Evolutionary conservation across 1,284 basidiomycete genomes (phyloP).

Genomic region (Phenoliferia sp.): DNA sequence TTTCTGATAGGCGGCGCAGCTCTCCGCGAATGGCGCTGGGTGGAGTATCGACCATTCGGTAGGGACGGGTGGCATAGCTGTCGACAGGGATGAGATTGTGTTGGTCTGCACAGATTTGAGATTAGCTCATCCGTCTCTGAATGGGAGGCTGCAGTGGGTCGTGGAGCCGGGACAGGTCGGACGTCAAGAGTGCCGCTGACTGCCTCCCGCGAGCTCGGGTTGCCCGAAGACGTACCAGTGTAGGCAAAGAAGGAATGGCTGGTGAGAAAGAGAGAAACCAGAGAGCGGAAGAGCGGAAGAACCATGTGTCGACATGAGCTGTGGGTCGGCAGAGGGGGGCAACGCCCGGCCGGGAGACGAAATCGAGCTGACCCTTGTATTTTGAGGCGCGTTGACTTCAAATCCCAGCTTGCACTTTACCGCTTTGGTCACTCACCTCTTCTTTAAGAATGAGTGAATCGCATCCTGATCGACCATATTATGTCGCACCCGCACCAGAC

Average conservation of each 20-base stretch:
- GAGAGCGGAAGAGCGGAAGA: conserved; percentile 30
- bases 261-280: too few relatives aligned
- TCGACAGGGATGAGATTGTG: neutral
- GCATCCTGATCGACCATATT: neutral
- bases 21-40: neutral
- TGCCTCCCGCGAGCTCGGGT: neutral
- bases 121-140: neutral
- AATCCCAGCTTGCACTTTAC: too few relatives aligned
- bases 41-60: neutral
- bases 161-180: neutral
- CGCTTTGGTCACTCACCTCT: neutral
- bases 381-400: too few relatives aligned
- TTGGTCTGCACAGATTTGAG: too few relatives aligned
- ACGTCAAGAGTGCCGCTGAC: neutral
- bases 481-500: neutral
- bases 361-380: too few relatives aligned
- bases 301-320: conserved; percentile 48
- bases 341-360: too few relatives aligned
- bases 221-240: neutral
- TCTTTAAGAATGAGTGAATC: neutral
- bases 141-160: neutral
- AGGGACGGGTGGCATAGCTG: neutral
- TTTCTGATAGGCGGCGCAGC: neutral
- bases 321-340: too few relatives aligned
- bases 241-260: neutral